Percentiles rank a stretch among this genome's conserved stretches.
Evolutionary conservation across 176 grass and related monocot species (phyloP).

Genomic region (Neostapfia colusana): DNA sequence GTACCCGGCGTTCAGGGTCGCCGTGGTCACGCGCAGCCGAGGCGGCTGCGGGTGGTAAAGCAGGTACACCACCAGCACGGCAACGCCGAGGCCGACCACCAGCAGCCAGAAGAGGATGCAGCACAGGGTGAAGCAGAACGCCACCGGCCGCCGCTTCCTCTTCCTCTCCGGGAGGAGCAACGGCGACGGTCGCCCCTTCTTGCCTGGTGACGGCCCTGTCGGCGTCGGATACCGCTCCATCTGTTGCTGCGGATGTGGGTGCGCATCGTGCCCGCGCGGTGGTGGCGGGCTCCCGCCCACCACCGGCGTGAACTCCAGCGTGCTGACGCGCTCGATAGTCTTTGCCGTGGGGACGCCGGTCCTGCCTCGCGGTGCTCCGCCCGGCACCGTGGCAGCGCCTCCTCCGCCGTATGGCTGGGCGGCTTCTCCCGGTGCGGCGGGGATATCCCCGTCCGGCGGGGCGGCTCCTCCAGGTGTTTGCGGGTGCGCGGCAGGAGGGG

Average conservation of each 20-base stretch:
- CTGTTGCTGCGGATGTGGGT: neutral
- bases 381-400: neutral
- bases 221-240: neutral
- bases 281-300: too few relatives aligned
- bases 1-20: slow-evolving; percentile 72
- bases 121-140: slow-evolving; percentile 39
- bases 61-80: slow-evolving; percentile 71
- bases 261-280: neutral
- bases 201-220: neutral
- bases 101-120: slow-evolving; percentile 73
- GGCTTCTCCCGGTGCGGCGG: too few relatives aligned
- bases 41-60: slow-evolving; percentile 67
- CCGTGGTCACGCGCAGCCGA: slow-evolving; percentile 53
- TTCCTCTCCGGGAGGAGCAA: neutral
- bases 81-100: slow-evolving; percentile 56
- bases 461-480: neutral
- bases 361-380: neutral
- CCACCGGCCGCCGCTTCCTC: neutral
- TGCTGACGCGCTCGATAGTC: slow-evolving; percentile 17
- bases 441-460: neutral
- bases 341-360: neutral
- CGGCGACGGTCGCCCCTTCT: neutral
- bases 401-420: too few relatives aligned
- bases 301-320: neutral
- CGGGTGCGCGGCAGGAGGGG: neutral